Evolutionary conservation across 2,329 filamentous ascomycete species (phyloP).

Genomic region (Fusarium xylarioides): DNA sequence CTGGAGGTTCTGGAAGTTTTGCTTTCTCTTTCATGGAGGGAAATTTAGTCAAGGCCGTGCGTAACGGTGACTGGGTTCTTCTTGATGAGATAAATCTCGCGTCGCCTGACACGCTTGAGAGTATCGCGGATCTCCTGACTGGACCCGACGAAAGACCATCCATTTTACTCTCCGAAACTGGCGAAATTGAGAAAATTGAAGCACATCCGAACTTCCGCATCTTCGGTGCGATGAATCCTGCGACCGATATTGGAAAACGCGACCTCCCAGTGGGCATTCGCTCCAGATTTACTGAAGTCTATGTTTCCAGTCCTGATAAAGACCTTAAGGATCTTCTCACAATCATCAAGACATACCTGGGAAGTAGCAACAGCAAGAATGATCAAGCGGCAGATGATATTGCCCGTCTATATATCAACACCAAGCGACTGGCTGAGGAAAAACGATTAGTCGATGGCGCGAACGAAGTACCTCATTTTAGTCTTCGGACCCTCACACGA

Average conservation of each 20-base stretch:
- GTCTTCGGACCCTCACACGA: slow-evolving; percentile 90
- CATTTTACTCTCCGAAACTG: slow-evolving; percentile 90
- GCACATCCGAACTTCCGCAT: slow-evolving; percentile 95
- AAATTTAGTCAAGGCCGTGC: slow-evolving; percentile 93
- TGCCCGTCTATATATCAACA: slow-evolving; percentile 86
- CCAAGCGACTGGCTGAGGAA: slow-evolving; percentile 80
- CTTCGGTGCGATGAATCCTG: slow-evolving; percentile 99
- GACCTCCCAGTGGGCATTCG: slow-evolving; percentile 89
- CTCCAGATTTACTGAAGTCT: slow-evolving; percentile 94
- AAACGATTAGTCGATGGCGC: slow-evolving; percentile 93
- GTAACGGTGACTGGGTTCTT: slow-evolving; percentile 96
- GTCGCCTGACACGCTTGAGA: slow-evolving; percentile 92
- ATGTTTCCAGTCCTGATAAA: slow-evolving; percentile 88
- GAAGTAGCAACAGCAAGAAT: slow-evolving; percentile 74
- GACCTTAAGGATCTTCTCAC: slow-evolving; percentile 86
- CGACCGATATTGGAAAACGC: slow-evolving; percentile 95
- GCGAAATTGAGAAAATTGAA: slow-evolving; percentile 87
- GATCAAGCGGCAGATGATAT: slow-evolving; percentile 81
- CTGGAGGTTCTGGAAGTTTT: slow-evolving; percentile 77
- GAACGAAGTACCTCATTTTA: slow-evolving; percentile 96
- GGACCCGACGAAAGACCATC: slow-evolving; percentile 78
- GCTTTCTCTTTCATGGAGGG: slow-evolving; percentile 97
- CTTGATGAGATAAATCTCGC: slow-evolving; percentile 98
- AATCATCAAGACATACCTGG: slow-evolving; percentile 90
- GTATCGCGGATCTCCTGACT: slow-evolving; percentile 86